Evolutionary conservation across 2,329 filamentous ascomycete species (phyloP).

Genomic region (Epichloe bromicola): DNA sequence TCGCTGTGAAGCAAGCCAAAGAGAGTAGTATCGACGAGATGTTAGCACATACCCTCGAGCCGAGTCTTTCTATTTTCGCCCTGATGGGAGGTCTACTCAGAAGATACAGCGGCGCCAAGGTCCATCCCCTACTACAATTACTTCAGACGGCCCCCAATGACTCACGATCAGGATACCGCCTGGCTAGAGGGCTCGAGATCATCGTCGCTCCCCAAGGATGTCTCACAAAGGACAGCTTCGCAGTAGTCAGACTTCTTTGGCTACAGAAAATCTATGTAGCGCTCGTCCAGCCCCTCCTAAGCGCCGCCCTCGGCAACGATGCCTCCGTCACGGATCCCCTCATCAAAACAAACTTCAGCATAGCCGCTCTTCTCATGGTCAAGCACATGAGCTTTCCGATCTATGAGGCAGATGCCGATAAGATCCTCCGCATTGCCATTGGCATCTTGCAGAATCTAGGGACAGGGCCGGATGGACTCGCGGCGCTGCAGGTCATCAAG

Average conservation of each 20-base stretch:
- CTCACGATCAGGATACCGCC: constrained; percentile 21
- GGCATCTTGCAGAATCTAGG: constrained; percentile 30
- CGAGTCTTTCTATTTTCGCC: constrained; percentile 18
- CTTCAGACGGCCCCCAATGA: constrained; percentile 23
- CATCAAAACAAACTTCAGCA: constrained; percentile 27
- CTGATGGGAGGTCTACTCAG: constrained; percentile 25
- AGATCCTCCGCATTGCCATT: constrained; percentile 36
- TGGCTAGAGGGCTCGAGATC: constrained; percentile 29
- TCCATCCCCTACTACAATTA: constrained; percentile 20
- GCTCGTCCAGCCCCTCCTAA: constrained; percentile 32
- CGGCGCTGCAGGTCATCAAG: constrained; percentile 35
- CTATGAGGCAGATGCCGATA: constrained; percentile 37
- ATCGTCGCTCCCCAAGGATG: constrained; percentile 27
- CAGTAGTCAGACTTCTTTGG: constrained; percentile 31
- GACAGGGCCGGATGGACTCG: constrained; percentile 29
- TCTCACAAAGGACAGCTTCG: constrained; percentile 28
- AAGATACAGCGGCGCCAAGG: constrained; percentile 23
- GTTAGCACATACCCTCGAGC: neutral
- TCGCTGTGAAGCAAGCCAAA: constrained; percentile 9
- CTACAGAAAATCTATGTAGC: constrained; percentile 36
- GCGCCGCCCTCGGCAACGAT: constrained; percentile 23
- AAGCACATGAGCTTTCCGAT: constrained; percentile 36
- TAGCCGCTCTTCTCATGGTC: constrained; percentile 35
- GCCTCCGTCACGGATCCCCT: constrained; percentile 16
- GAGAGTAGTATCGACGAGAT: neutral